phyloP scores from a whole-genome alignment of 169 alveolate genomes.

The Ophryocystis elektroscirrha region DNA sequence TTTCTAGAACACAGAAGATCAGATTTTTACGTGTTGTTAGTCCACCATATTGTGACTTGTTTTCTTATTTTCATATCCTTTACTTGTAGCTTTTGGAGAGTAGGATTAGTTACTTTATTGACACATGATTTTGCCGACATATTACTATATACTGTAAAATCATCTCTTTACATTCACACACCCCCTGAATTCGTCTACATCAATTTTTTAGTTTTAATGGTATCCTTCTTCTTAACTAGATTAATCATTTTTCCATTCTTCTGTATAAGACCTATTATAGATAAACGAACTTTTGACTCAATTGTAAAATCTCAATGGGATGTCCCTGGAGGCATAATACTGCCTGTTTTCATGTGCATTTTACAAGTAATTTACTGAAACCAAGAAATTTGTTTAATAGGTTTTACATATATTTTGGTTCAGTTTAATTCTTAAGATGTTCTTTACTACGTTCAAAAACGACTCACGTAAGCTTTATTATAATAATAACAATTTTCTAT shows the following conservation, averaged over 20 bases:
- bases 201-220: not conserved
- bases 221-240: slow-evolving; percentile 5
- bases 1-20: slow-evolving; percentile 8
- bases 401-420: too few relatives aligned
- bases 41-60: slow-evolving; percentile 20
- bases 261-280: slow-evolving; percentile 16
- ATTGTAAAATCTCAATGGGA: not conserved
- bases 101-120: slow-evolving; percentile 14
- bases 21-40: slow-evolving; percentile 3
- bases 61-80: slow-evolving; percentile 7
- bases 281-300: not conserved
- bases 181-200: not conserved
- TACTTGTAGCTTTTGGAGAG: slow-evolving; percentile 16
- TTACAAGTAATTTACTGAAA: too few relatives aligned
- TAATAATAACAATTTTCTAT: too few relatives aligned
- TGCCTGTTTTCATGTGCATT: slow-evolving; percentile 4
- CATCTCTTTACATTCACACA: not conserved
- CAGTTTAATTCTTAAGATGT: too few relatives aligned
- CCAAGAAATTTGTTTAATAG: too few relatives aligned
- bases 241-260: slow-evolving; percentile 12
- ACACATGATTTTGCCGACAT: slow-evolving; percentile 19
- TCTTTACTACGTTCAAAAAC: too few relatives aligned
- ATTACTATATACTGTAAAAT: slow-evolving; percentile 10
- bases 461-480: too few relatives aligned
- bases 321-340: slow-evolving; percentile 12